Conservation (phyloP, 345 rosid genomes). For the Brassica carinata region DNA sequence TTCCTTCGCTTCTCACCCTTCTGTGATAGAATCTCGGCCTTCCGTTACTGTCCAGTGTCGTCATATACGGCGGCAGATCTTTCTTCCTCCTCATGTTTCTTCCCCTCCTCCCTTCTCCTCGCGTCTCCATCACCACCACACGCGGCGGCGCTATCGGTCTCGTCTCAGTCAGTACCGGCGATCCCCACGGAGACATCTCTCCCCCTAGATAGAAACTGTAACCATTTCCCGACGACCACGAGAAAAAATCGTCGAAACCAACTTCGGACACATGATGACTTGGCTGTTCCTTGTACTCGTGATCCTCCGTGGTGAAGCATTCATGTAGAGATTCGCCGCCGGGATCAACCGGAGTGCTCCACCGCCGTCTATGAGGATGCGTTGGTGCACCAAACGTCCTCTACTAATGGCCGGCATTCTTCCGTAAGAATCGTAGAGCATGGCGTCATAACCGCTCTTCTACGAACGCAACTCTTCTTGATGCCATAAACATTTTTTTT, state of each 20-base stretch:
- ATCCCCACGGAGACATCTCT: conserved; percentile 9
- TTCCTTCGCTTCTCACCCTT: conserved; percentile 42
- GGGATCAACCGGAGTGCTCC: conserved; percentile 22
- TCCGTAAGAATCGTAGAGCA: neutral
- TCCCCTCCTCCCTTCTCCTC: conserved; percentile 7
- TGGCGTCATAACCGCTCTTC: conserved; percentile 22
- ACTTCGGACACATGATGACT: neutral
- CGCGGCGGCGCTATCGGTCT: neutral
- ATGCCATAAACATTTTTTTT: neutral
- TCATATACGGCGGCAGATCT: conserved; percentile 43
- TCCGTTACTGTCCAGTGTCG: conserved; percentile 45
- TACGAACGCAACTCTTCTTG: neutral
- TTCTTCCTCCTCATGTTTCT: no score
- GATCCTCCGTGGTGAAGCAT: neutral
- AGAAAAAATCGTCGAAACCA: neutral
- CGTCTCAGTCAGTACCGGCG: neutral
- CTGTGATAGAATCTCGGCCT: conserved; percentile 42
- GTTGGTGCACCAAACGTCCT: neutral
- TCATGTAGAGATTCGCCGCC: neutral
- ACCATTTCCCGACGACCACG: no score
- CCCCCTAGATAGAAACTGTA: conserved; percentile 16
- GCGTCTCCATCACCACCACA: neutral
- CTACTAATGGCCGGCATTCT: conserved; percentile 1
- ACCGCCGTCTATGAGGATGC: conserved; percentile 12
- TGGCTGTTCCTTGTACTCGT: neutral